Conservation (phyloP, 2,329 filamentous ascomycete genomes). For the Sodiomyces alkalinus region DNA sequence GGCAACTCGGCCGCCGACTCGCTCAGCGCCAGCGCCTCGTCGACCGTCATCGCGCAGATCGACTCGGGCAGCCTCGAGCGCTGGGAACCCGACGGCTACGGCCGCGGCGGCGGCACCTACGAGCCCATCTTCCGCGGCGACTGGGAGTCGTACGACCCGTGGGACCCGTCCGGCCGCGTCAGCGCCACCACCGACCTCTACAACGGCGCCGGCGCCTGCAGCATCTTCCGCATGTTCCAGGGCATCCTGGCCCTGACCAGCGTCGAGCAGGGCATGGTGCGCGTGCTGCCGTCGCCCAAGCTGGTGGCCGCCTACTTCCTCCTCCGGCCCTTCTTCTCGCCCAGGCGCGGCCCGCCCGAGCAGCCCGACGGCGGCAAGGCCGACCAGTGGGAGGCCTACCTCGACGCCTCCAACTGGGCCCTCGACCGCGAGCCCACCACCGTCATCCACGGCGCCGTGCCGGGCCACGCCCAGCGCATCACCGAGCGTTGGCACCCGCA, state of each 20-base stretch:
- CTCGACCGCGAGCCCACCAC: conserved; percentile 35
- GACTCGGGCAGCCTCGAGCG: conserved; percentile 51
- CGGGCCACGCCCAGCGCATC: conserved; percentile 40
- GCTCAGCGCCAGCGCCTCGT: conserved; percentile 18
- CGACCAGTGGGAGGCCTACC: conserved; percentile 30
- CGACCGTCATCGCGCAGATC: conserved; percentile 41
- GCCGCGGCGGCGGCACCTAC: conserved; percentile 43
- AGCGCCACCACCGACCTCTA: conserved; percentile 54
- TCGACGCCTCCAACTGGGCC: conserved; percentile 23
- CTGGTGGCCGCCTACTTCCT: conserved; percentile 31
- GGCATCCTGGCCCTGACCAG: conserved; percentile 57
- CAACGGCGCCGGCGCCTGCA: conserved; percentile 56
- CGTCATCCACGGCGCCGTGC: conserved; percentile 42
- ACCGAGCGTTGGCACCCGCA: conserved; percentile 44
- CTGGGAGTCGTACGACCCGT: conserved; percentile 65
- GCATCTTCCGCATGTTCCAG: conserved; percentile 65
- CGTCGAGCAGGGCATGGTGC: conserved; percentile 28
- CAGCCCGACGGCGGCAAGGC: conserved; percentile 9
- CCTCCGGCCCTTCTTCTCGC: conserved; percentile 30
- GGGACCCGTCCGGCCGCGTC: conserved; percentile 53
- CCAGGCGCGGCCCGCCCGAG: conserved; percentile 13
- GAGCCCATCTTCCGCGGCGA: conserved; percentile 47
- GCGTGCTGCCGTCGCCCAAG: conserved; percentile 31
- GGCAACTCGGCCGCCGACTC: conserved; percentile 30
- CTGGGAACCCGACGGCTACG: conserved; percentile 52